phyloP scores from a whole-genome alignment of 2,329 filamentous ascomycete species.

The Helicocarpus griseus region DNA sequence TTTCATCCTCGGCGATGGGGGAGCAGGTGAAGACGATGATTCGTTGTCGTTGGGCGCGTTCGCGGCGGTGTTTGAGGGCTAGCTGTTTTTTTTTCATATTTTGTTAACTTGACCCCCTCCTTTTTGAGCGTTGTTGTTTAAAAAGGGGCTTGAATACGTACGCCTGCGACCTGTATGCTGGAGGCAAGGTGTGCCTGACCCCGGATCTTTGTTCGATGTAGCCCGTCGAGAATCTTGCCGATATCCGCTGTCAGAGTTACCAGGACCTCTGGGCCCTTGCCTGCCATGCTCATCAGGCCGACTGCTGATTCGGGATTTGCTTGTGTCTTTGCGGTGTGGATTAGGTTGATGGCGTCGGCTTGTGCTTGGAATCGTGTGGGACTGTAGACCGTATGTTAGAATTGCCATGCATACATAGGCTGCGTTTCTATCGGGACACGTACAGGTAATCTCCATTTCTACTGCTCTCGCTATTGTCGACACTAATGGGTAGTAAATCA shows the following conservation, averaged over 20 bases:
- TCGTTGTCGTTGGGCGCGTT: conserved; percentile 91
- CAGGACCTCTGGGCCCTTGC: conserved; percentile 91
- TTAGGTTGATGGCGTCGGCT: conserved; percentile 84
- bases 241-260: conserved; percentile 94
- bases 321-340: conserved; percentile 92
- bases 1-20: conserved; percentile 79
- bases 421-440: conserved; percentile 11
- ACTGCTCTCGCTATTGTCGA: conserved; percentile 98
- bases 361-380: conserved; percentile 95
- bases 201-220: conserved; percentile 90
- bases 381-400: conserved; percentile 34
- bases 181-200: conserved; percentile 82
- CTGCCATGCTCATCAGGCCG: conserved; percentile 97
- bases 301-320: conserved; percentile 95
- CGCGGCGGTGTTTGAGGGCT: conserved; percentile 93
- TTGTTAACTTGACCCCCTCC: too few relatives aligned
- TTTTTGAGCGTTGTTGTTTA: too few relatives aligned
- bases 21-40: conserved; percentile 97
- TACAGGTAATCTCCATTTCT: conserved; percentile 85
- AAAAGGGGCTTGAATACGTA: conserved; percentile 27
- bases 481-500: conserved; percentile 39
- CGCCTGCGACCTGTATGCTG: conserved; percentile 87
- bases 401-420: not conserved
- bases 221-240: conserved; percentile 84
- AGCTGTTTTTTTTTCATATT: conserved; percentile 51